Percentiles rank a stretch among this genome's conserved stretches.
Evolutionary conservation across 176 grass and related monocot species (phyloP).

Genomic region (Oryza officinalis): DNA sequence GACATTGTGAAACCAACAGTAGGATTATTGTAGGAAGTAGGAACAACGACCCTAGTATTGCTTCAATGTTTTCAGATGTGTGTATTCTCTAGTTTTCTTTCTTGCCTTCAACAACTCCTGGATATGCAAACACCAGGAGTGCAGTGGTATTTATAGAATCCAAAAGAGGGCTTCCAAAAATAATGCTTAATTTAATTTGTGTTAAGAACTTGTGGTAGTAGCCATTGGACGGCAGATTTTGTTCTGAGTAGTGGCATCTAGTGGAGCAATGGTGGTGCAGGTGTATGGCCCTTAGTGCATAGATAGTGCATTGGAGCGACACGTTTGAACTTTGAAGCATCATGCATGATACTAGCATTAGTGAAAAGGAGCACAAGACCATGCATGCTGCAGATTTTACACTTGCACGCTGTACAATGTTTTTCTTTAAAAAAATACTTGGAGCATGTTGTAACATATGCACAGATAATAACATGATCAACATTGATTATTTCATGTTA

Average conservation of each 20-base stretch:
- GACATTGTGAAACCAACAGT: neutral
- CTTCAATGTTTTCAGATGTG: neutral
- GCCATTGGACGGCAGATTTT: slow-evolving; percentile 32
- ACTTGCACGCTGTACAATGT: neutral
- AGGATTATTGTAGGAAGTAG: neutral
- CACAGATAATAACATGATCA: neutral
- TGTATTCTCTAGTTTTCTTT: neutral
- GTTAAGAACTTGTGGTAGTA: slow-evolving; percentile 33
- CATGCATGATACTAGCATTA: neutral
- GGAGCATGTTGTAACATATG: neutral
- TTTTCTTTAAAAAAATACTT: neutral
- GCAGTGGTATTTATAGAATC: slow-evolving; percentile 31
- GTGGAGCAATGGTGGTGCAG: slow-evolving; percentile 19
- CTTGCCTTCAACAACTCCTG: slow-evolving; percentile 1
- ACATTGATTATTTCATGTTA: neutral
- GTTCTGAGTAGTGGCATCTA: neutral
- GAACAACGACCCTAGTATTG: neutral
- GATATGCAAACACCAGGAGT: neutral
- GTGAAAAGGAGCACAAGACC: neutral
- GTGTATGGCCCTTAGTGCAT: neutral
- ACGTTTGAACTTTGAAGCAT: slow-evolving; percentile 25
- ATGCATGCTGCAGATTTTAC: neutral
- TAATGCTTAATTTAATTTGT: neutral
- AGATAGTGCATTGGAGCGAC: neutral
- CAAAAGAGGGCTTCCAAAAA: neutral